A percentile compares a stretch with the other conserved stretches of the same genome.
These are phyloP conservation scores for Trametes polyzona DNA, from an alignment of 1,284 basidiomycete genomes.

Conservation along the genomic window DNA sequence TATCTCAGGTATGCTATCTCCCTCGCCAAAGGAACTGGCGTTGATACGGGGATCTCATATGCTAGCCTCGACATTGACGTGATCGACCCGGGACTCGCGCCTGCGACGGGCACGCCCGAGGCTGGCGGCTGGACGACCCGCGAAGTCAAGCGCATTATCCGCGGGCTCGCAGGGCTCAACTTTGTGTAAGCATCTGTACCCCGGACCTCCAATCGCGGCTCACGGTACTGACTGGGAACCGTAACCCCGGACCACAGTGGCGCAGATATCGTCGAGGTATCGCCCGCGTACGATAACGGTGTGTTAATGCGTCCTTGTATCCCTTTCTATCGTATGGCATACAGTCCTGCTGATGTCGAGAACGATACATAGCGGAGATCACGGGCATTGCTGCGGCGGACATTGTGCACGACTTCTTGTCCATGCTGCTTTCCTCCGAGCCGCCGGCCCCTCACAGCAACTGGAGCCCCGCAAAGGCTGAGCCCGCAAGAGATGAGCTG, in stretches of 20 bases:
- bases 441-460: constrained; percentile 33
- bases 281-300: constrained; percentile 79
- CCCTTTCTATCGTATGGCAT: too few relatives aligned
- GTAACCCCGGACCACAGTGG: constrained; percentile 46
- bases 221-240: neutral
- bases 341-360: neutral
- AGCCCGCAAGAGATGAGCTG: constrained; percentile 34
- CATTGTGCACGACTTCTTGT: constrained; percentile 71
- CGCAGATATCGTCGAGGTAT: constrained; percentile 80
- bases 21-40: neutral
- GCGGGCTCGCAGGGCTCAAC: constrained; percentile 77
- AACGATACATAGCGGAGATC: constrained; percentile 58
- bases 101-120: constrained; percentile 85
- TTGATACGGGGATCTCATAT: neutral
- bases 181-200: constrained; percentile 61
- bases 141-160: constrained; percentile 78
- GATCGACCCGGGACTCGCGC: constrained; percentile 78
- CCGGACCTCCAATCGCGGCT: neutral
- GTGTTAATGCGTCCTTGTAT: constrained; percentile 15
- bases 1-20: constrained; percentile 62
- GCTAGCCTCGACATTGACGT: constrained; percentile 76
- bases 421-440: constrained; percentile 54
- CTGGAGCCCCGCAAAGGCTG: constrained; percentile 20
- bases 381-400: constrained; percentile 76
- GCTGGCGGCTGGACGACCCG: constrained; percentile 83